These are phyloP conservation scores for Vitis cinerea DNA, from an alignment of 164 flowering plant species.

Conservation along the genomic window DNA sequence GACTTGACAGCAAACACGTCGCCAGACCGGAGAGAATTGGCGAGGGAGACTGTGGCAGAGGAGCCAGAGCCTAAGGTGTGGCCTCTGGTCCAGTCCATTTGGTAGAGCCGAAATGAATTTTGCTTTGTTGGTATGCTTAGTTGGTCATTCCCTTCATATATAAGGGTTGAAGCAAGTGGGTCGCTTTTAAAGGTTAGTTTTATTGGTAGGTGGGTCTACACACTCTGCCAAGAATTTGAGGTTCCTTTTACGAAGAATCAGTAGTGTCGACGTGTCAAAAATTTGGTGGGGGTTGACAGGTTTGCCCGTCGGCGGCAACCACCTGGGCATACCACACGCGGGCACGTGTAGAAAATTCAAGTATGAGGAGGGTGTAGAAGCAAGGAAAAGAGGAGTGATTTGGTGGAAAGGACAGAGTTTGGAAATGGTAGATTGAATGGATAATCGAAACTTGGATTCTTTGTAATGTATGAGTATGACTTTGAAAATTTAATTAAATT, in stretches of 20 bases:
- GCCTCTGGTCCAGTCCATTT: conserved; percentile 75
- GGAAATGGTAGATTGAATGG: conserved; percentile 14
- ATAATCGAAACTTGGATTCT: neutral
- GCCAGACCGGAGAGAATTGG: conserved; percentile 32
- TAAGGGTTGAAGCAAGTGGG: neutral
- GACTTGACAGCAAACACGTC: conserved; percentile 75
- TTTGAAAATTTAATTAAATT: neutral
- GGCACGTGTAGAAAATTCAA: neutral
- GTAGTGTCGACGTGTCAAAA: conserved; percentile 24
- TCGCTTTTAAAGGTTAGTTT: neutral
- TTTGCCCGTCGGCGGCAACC: conserved; percentile 12
- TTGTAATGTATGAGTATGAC: neutral
- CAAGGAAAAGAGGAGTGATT: neutral
- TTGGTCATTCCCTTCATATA: neutral
- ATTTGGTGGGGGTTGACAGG: conserved; percentile 19
- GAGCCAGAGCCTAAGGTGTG: conserved; percentile 47
- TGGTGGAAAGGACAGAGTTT: conserved; percentile 4
- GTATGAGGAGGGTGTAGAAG: neutral
- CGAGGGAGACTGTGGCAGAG: conserved; percentile 52
- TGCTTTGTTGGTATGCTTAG: neutral
- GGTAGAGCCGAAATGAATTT: neutral
- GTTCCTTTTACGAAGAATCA: neutral
- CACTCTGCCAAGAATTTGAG: neutral
- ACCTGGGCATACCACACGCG: conserved; percentile 11
- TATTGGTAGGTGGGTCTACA: conserved; percentile 7